Evolutionary conservation across 2,329 filamentous ascomycete species (phyloP).

Genomic region (Penicillium sp.): DNA sequence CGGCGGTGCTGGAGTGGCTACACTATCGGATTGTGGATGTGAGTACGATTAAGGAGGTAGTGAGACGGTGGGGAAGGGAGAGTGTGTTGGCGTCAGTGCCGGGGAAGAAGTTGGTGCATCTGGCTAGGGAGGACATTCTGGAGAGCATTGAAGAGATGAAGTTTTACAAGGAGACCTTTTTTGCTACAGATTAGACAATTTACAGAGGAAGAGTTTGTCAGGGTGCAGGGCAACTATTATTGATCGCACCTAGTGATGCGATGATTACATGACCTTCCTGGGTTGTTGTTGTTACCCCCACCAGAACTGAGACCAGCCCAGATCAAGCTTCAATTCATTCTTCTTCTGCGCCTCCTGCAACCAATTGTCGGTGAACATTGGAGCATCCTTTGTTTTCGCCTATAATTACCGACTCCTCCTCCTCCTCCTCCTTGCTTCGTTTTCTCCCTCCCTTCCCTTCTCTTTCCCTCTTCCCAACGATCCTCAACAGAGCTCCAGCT

Average conservation of each 20-base stretch:
- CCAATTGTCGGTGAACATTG: slow-evolving; percentile 33
- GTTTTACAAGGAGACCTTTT: slow-evolving; percentile 78
- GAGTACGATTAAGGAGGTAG: slow-evolving; percentile 89
- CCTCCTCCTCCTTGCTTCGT: slow-evolving; percentile 16
- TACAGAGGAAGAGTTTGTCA: neutral
- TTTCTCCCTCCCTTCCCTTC: slow-evolving; percentile 12
- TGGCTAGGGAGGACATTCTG: slow-evolving; percentile 86
- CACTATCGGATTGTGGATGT: slow-evolving; percentile 93
- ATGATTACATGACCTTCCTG: neutral
- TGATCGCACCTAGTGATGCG: neutral
- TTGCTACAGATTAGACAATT: slow-evolving; percentile 43
- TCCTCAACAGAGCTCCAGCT: slow-evolving; percentile 9
- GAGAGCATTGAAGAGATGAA: slow-evolving; percentile 93
- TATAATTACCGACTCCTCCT: slow-evolving; percentile 19
- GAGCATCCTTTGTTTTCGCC: slow-evolving; percentile 17
- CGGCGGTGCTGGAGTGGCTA: slow-evolving; percentile 72
- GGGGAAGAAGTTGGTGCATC: slow-evolving; percentile 75
- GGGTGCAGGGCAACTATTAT: neutral
- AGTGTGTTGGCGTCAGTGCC: slow-evolving; percentile 67
- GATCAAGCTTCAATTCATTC: slow-evolving; percentile 3
- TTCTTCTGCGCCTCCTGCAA: slow-evolving; percentile 15
- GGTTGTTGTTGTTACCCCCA: slow-evolving; percentile 5
- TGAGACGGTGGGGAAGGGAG: slow-evolving; percentile 75
- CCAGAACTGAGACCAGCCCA: neutral
- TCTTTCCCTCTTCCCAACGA: slow-evolving; percentile 9